Percentiles rank a stretch among this genome's conserved stretches.
These are phyloP conservation scores for Echinosphaeria canescens DNA, from an alignment of 2,329 filamentous ascomycete genomes.

Conservation along the genomic window DNA sequence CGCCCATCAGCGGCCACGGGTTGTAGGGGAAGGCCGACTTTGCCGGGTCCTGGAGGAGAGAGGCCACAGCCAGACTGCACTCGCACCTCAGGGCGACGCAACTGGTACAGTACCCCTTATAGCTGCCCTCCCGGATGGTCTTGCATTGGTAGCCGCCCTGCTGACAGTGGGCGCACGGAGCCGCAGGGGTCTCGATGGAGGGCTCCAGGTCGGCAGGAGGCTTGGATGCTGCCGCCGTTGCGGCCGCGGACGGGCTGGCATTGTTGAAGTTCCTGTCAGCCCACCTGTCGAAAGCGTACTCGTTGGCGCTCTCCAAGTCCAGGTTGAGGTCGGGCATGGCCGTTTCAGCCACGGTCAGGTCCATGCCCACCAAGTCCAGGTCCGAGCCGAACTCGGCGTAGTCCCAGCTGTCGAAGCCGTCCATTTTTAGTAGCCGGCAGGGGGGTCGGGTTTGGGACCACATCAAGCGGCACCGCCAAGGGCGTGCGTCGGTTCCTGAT, in stretches of 20 bases:
- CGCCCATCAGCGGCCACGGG: conserved; percentile 20
- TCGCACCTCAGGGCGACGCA: conserved; percentile 35
- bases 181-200: conserved; percentile 19
- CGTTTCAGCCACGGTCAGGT: conserved; percentile 5
- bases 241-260: conserved; percentile 10
- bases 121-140: conserved; percentile 33
- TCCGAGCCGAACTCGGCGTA: conserved; percentile 16
- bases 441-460: conserved; percentile 5
- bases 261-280: conserved; percentile 34
- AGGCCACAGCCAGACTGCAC: conserved; percentile 28
- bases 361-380: conserved; percentile 5
- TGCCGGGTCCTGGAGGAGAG: conserved; percentile 11
- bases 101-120: conserved; percentile 37
- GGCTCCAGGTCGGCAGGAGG: conserved; percentile 12
- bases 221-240: conserved; percentile 4
- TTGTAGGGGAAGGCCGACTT: conserved; percentile 19
- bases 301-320: conserved; percentile 29
- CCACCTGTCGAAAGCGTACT: conserved; percentile 36
- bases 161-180: conserved; percentile 28
- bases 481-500: too few relatives aligned
- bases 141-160: conserved; percentile 35
- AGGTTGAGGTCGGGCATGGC: conserved; percentile 23
- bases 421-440: too few relatives aligned
- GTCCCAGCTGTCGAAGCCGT: conserved; percentile 44
- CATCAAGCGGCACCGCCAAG: too few relatives aligned